Evolutionary conservation across 1,284 basidiomycete genomes (phyloP).

Genomic region (Acaromyces ingoldii): DNA sequence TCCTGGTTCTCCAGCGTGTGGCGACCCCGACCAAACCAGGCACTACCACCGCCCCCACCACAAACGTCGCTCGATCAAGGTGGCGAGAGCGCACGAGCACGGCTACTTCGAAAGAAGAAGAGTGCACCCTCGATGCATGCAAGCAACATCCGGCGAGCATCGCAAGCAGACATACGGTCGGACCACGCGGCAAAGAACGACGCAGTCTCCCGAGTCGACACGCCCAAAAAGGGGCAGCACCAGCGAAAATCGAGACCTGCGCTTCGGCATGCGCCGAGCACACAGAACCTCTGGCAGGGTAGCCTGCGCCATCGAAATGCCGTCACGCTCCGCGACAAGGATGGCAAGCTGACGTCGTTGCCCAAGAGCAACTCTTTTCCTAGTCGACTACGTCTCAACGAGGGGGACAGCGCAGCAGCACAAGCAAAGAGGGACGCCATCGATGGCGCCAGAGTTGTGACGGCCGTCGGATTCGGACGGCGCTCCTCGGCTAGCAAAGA

Average conservation of each 20-base stretch:
- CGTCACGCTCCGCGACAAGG: background rate
- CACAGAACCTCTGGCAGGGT: constrained; percentile 3
- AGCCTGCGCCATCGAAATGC: background rate
- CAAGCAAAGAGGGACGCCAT: background rate
- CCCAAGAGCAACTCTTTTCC: background rate
- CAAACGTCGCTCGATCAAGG: background rate
- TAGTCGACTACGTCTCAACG: too few species aligned
- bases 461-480: background rate
- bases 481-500: too few species aligned
- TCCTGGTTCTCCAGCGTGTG: background rate
- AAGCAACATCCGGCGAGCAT: background rate
- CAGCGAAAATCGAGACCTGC: background rate
- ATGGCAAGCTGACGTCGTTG: background rate
- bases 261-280: background rate
- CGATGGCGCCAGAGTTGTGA: constrained; percentile 5
- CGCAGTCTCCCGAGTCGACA: background rate
- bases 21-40: background rate
- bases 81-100: background rate
- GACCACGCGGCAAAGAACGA: background rate
- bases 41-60: background rate
- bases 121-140: background rate
- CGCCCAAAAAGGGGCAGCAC: background rate
- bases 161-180: background rate
- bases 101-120: background rate
- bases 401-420: background rate